These are phyloP conservation scores for Apiospora kogelbergensis DNA, from an alignment of 2,329 filamentous ascomycete genomes.

Conservation along the genomic window DNA sequence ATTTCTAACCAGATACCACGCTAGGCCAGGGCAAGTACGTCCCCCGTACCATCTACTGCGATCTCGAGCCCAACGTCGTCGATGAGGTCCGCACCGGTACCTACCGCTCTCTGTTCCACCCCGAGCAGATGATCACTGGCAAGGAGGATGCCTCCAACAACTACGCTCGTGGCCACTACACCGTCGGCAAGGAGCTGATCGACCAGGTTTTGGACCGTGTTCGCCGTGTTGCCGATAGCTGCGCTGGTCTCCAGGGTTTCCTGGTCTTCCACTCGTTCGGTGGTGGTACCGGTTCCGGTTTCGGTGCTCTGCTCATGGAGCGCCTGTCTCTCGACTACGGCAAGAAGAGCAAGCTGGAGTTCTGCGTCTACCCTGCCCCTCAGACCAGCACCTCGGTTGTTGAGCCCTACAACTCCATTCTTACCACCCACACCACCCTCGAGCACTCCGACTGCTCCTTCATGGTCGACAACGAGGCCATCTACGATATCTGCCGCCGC, in stretches of 20 bases:
- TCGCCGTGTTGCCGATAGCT: constrained; percentile 96
- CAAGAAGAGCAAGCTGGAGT: constrained; percentile 99
- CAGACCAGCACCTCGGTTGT: constrained; percentile 97
- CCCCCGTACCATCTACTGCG: constrained; percentile 97
- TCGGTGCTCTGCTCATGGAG: constrained; percentile 98
- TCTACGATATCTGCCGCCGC: constrained; percentile 98
- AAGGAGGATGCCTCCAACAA: constrained; percentile 99
- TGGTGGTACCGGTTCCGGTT: constrained; percentile 97
- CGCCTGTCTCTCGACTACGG: constrained; percentile 98
- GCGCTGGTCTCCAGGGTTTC: constrained; percentile 97
- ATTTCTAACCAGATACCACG: constrained; percentile 12
- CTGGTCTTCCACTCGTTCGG: constrained; percentile 99
- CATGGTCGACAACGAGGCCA: constrained; percentile 99
- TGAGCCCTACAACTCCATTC: constrained; percentile 99
- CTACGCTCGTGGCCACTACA: constrained; percentile 99
- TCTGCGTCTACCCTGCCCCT: constrained; percentile 97
- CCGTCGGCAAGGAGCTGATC: constrained; percentile 98
- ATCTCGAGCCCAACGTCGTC: constrained; percentile 99
- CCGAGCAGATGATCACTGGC: constrained; percentile 99
- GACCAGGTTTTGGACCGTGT: constrained; percentile 98
- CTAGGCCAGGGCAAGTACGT: constrained; percentile 98
- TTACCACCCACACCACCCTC: constrained; percentile 97
- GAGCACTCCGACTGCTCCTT: constrained; percentile 99
- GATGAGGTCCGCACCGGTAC: constrained; percentile 97
- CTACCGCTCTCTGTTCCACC: constrained; percentile 97